Percentiles rank a stretch among this genome's conserved stretches.
Conservation (phyloP, 768 basidiomycete species). For the Leccinum barrowsii region DNA sequence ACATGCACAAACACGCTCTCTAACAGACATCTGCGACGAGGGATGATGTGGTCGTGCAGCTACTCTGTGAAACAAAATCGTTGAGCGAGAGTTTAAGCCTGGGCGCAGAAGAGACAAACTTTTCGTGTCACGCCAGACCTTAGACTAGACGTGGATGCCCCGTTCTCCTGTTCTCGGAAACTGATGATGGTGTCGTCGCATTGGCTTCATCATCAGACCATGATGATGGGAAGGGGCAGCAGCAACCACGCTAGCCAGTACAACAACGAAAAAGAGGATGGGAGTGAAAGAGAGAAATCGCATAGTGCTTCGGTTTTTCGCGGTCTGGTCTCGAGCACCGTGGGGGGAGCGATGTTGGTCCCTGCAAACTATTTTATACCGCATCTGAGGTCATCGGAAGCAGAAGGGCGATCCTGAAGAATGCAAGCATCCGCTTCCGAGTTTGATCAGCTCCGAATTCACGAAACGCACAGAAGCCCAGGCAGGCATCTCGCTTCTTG, state of each 20-base stretch:
- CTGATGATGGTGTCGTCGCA: conserved; percentile 1
- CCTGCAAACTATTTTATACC: conserved; percentile 6
- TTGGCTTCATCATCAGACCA: background rate
- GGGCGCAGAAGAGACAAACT: background rate
- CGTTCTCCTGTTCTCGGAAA: background rate
- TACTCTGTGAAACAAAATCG: background rate
- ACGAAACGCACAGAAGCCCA: background rate
- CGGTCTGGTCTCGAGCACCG: background rate
- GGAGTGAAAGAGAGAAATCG: background rate
- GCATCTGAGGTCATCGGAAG: background rate
- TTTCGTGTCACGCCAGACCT: background rate
- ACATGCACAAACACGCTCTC: background rate
- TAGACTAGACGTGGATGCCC: background rate
- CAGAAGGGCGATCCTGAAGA: background rate
- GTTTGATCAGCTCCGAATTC: background rate
- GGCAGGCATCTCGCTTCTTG: background rate
- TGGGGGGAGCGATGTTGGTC: background rate
- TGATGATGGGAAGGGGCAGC: conserved; percentile 6
- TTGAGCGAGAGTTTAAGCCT: background rate
- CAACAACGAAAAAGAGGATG: conserved; percentile 2
- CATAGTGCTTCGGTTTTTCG: conserved; percentile 1
- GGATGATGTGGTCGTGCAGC: background rate
- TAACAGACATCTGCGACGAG: background rate
- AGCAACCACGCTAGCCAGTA: background rate
- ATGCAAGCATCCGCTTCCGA: background rate